Evolutionary conservation across 306 rosid genomes (phyloP).

Genomic region (Dryas alaskensis): DNA sequence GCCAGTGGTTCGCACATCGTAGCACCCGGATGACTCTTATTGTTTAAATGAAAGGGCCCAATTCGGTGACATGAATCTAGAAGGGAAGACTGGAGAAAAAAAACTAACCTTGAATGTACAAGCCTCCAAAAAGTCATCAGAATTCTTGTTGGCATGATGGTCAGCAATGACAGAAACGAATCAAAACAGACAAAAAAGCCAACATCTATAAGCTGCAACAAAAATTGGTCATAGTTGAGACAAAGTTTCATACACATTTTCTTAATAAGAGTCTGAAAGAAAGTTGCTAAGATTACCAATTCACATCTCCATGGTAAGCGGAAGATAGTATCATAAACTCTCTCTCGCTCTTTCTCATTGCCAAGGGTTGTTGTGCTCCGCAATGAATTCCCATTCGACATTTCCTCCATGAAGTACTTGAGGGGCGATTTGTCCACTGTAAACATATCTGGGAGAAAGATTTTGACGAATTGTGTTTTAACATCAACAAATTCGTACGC

Average conservation of each 20-base stretch:
- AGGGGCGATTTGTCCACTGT: slow-evolving; percentile 69
- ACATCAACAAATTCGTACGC: not conserved
- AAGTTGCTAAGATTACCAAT: slow-evolving; percentile 56
- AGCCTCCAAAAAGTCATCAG: slow-evolving; percentile 75
- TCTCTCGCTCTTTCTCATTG: slow-evolving; percentile 88
- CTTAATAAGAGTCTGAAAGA: not conserved
- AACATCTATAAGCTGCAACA: slow-evolving; percentile 95
- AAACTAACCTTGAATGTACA: slow-evolving; percentile 63
- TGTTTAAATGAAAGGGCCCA: not conserved
- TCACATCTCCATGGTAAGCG: slow-evolving; percentile 99
- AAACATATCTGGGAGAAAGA: slow-evolving; percentile 48
- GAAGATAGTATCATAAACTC: slow-evolving; percentile 91
- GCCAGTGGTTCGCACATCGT: not conserved
- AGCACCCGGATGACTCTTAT: not conserved
- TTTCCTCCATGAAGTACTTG: slow-evolving; percentile 76
- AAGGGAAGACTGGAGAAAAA: slow-evolving; percentile 24
- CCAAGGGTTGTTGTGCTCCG: slow-evolving; percentile 82
- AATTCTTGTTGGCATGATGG: slow-evolving; percentile 91
- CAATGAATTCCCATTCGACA: slow-evolving; percentile 77
- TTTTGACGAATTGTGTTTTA: not conserved
- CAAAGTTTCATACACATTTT: slow-evolving; percentile 22
- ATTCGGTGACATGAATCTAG: slow-evolving; percentile 18
- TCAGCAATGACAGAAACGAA: slow-evolving; percentile 91
- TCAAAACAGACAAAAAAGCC: slow-evolving; percentile 97
- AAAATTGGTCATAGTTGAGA: slow-evolving; percentile 35